Percentiles rank a stretch among this genome's conserved stretches.
These are phyloP conservation scores for Nelumbo lutea DNA, from an alignment of 164 flowering plant genomes.

Conservation along the genomic window DNA sequence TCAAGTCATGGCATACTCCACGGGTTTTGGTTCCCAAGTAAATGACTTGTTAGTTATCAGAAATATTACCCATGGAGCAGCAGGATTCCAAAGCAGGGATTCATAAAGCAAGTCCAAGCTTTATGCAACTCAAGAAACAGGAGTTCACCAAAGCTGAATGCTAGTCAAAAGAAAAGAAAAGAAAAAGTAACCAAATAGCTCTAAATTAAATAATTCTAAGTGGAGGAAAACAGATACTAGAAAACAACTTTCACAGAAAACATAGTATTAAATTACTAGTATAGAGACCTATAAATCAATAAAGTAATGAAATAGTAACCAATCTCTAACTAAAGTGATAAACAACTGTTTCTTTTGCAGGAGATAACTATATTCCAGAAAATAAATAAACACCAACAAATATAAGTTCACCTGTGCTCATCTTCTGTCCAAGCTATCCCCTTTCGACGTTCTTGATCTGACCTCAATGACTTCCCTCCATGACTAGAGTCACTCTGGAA, in stretches of 20 bases:
- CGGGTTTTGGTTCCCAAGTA: neutral
- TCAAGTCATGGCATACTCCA: neutral
- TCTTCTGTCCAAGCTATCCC: conserved; percentile 99
- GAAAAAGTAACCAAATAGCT: neutral
- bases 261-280: conserved; percentile 10
- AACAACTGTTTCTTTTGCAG: conserved; percentile 7
- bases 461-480: conserved; percentile 60
- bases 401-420: conserved; percentile 72
- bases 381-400: neutral
- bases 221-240: neutral
- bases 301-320: conserved; percentile 22
- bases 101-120: conserved; percentile 3
- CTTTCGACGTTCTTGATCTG: conserved; percentile 91
- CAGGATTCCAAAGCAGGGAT: neutral
- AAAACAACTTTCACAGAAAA: conserved; percentile 4
- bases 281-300: conserved; percentile 17
- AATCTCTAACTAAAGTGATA: conserved; percentile 9
- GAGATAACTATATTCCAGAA: neutral
- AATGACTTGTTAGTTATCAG: neutral
- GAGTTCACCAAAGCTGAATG: neutral
- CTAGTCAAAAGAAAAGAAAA: neutral
- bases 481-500: conserved; percentile 44
- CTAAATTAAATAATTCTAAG: conserved; percentile 5
- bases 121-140: neutral
- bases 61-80: neutral